Conservation (phyloP, 371 early-diverging fungal species). For the Rhizopus arrhizus region DNA sequence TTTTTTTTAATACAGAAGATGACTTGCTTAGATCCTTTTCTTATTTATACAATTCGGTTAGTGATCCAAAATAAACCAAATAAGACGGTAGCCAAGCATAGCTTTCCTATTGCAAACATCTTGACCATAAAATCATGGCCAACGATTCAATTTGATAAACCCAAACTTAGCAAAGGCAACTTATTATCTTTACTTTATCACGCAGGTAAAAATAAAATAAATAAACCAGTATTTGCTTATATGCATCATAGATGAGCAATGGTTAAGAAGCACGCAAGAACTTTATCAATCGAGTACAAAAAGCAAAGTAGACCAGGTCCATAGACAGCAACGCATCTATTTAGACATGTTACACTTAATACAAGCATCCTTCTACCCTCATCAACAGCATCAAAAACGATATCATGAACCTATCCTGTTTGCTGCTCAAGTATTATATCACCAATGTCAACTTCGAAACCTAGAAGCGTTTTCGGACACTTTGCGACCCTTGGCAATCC, state of each 20-base stretch:
- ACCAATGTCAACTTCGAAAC: slow-evolving; percentile 25
- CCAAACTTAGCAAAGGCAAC: slow-evolving; percentile 20
- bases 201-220: slow-evolving; percentile 27
- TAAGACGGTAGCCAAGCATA: neutral
- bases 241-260: slow-evolving; percentile 27
- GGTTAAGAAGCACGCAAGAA: slow-evolving; percentile 15
- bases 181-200: slow-evolving; percentile 33
- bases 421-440: slow-evolving; percentile 30
- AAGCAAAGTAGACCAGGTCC: slow-evolving; percentile 18
- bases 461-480: slow-evolving; percentile 13
- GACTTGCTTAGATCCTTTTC: slow-evolving; percentile 30
- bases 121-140: slow-evolving; percentile 22
- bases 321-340: slow-evolving; percentile 33
- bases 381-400: slow-evolving; percentile 3
- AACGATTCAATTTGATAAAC: slow-evolving; percentile 6
- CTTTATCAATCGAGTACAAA: neutral
- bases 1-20: neutral
- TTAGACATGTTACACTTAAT: slow-evolving; percentile 30
- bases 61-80: slow-evolving; percentile 18
- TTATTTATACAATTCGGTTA: slow-evolving; percentile 22
- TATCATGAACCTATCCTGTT: slow-evolving; percentile 35
- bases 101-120: slow-evolving; percentile 16
- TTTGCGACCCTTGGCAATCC: slow-evolving; percentile 10
- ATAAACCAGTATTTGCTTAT: neutral
- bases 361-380: slow-evolving; percentile 15